Conservation (phyloP, 495 filamentous ascomycete species). For the Halenospora varia region DNA sequence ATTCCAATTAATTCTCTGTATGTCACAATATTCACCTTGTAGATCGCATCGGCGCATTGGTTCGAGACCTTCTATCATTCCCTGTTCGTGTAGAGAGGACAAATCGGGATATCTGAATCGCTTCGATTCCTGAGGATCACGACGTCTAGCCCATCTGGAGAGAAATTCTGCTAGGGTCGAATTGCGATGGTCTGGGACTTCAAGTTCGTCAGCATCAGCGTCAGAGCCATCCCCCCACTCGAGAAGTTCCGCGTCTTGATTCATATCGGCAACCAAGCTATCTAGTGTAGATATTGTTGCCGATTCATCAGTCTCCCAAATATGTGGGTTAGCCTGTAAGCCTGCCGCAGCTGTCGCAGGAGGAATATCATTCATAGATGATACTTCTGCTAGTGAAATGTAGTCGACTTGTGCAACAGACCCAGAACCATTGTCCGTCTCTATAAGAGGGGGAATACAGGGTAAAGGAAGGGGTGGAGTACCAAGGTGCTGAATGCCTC, state of each 20-base stretch:
- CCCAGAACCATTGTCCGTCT: not conserved
- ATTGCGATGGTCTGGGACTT: slow-evolving; percentile 26
- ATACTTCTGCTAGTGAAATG: not conserved
- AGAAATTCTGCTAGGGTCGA: slow-evolving; percentile 22
- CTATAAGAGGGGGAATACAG: not conserved
- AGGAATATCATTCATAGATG: too few relatives aligned
- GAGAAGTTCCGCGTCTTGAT: too few relatives aligned
- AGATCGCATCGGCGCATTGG: slow-evolving; percentile 34
- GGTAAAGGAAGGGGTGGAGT: slow-evolving; percentile 18
- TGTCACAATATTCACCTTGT: slow-evolving; percentile 57
- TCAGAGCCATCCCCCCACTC: not conserved
- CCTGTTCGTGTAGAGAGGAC: slow-evolving; percentile 8
- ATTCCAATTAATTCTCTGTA: slow-evolving; percentile 78
- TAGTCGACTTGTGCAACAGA: not conserved
- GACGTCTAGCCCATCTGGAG: slow-evolving; percentile 11
- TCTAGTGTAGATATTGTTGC: too few relatives aligned
- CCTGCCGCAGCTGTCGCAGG: too few relatives aligned
- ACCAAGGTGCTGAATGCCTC: slow-evolving; percentile 15
- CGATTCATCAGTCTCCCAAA: too few relatives aligned
- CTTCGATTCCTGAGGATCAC: not conserved
- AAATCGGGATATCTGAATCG: slow-evolving; percentile 1
- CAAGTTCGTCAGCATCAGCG: slow-evolving; percentile 16
- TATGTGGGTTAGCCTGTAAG: too few relatives aligned
- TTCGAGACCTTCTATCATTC: not conserved
- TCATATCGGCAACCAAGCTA: too few relatives aligned